Evolutionary conservation across 2,329 filamentous ascomycete genomes (phyloP).

Genomic region (Hysterium pulicare): DNA sequence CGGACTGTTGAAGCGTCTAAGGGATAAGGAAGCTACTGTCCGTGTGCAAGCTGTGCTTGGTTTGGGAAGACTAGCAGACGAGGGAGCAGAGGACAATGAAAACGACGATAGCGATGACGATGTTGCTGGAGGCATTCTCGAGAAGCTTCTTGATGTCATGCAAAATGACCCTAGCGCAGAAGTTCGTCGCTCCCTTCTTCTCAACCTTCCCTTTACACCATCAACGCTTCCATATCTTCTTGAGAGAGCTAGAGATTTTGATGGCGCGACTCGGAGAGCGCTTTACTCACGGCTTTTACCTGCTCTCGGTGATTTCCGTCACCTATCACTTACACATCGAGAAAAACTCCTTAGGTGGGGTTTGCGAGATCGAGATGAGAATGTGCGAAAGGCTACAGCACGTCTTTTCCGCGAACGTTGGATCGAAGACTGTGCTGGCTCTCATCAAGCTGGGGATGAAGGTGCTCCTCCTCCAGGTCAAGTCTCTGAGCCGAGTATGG

Average conservation of each 20-base stretch:
- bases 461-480: constrained; percentile 49
- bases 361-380: constrained; percentile 87
- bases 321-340: constrained; percentile 87
- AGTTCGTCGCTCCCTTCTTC: constrained; percentile 79
- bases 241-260: constrained; percentile 85
- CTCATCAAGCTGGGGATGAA: constrained; percentile 57
- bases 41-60: constrained; percentile 89
- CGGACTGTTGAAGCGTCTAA: constrained; percentile 76
- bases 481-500: constrained; percentile 54
- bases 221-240: constrained; percentile 81
- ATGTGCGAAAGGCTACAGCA: constrained; percentile 85
- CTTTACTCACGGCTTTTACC: constrained; percentile 86
- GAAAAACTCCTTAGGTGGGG: constrained; percentile 97
- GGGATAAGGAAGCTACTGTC: constrained; percentile 91
- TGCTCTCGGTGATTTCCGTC: constrained; percentile 87
- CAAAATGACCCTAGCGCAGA: constrained; percentile 95
- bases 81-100: constrained; percentile 57
- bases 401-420: constrained; percentile 91
- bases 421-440: constrained; percentile 89
- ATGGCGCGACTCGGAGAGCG: constrained; percentile 76
- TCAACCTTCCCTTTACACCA: constrained; percentile 85
- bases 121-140: constrained; percentile 66
- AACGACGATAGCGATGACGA: constrained; percentile 69
- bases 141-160: constrained; percentile 81
- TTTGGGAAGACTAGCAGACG: constrained; percentile 73